Percentiles rank a stretch among this genome's conserved stretches.
Conservation (phyloP, 1,284 basidiomycete genomes). For the Apiotrichum gamsii region DNA sequence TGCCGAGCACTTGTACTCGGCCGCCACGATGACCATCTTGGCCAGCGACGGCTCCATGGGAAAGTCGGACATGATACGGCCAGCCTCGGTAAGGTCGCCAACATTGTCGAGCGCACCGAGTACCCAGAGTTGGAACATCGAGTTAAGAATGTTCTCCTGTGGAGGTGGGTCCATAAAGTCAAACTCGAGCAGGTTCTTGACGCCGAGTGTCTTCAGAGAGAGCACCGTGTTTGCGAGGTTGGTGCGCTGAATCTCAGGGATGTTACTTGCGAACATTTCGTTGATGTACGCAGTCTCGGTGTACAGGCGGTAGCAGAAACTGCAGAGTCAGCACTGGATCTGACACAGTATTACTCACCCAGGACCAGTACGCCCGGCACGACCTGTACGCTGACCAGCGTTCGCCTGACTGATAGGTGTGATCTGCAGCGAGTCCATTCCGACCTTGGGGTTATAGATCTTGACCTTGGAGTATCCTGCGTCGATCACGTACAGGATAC, state of each 20-base stretch:
- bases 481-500: conserved; percentile 95
- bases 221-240: conserved; percentile 96
- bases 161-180: conserved; percentile 97
- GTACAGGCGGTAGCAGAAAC: conserved; percentile 91
- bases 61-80: conserved; percentile 97
- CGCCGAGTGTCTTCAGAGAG: conserved; percentile 88
- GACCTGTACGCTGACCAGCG: conserved; percentile 88
- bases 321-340: conserved; percentile 30
- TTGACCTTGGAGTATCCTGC: conserved; percentile 96
- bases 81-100: conserved; percentile 86
- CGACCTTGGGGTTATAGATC: conserved; percentile 98
- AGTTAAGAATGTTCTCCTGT: conserved; percentile 87
- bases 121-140: conserved; percentile 99
- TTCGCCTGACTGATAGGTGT: conserved; percentile 98
- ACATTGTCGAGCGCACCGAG: conserved; percentile 94
- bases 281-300: conserved; percentile 95
- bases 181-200: conserved; percentile 90
- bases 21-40: conserved; percentile 95
- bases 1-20: conserved; percentile 83
- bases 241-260: conserved; percentile 96
- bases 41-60: conserved; percentile 97
- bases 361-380: conserved; percentile 91
- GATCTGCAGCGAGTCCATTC: conserved; percentile 98
- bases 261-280: conserved; percentile 92
- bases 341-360: conserved; percentile 56